A percentile compares a stretch with the other conserved stretches of the same genome.
Evolutionary conservation across 2,329 filamentous ascomycete genomes (phyloP).

Genomic region (Thermoascus crustaceus): DNA sequence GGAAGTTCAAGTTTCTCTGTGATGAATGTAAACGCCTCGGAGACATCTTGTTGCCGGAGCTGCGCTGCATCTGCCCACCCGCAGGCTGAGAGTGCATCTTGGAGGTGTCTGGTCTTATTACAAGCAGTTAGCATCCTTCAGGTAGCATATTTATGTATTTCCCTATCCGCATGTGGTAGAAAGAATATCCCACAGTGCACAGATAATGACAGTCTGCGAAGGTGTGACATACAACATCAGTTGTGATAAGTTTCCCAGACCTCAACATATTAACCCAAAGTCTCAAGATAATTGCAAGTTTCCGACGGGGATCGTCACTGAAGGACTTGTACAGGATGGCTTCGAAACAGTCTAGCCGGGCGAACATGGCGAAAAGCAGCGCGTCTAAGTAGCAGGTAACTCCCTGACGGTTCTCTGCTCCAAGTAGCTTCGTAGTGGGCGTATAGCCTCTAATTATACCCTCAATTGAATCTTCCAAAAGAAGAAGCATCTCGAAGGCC

Average conservation of each 20-base stretch:
- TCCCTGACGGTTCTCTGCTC: conserved; percentile 74
- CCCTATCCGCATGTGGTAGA: too few species aligned
- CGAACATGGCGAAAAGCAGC: conserved; percentile 92
- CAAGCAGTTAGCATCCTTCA: too few species aligned
- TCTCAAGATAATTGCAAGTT: conserved; percentile 67
- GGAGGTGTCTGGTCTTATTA: conserved; percentile 66
- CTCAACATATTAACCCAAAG: conserved; percentile 92
- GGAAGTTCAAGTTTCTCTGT: conserved; percentile 83
- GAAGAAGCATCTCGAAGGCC: conserved; percentile 65
- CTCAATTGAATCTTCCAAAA: conserved; percentile 73
- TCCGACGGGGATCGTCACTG: conserved; percentile 61
- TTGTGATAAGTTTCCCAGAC: conserved; percentile 73
- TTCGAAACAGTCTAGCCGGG: conserved; percentile 81
- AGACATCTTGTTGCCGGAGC: conserved; percentile 85
- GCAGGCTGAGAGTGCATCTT: conserved; percentile 72
- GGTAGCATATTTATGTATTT: too few species aligned
- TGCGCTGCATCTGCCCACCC: conserved; percentile 77
- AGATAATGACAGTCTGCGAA: too few species aligned
- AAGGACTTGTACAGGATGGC: conserved; percentile 79
- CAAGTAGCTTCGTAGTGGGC: conserved; percentile 62
- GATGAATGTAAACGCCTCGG: conserved; percentile 91
- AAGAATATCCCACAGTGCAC: too few species aligned
- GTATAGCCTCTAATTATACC: conserved; percentile 71
- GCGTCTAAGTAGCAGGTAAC: conserved; percentile 96
- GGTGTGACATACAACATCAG: conserved; percentile 58